Evolutionary conservation across 176 grass and related monocot genomes (phyloP).

Genomic region (Alopecurus myosuroides): DNA sequence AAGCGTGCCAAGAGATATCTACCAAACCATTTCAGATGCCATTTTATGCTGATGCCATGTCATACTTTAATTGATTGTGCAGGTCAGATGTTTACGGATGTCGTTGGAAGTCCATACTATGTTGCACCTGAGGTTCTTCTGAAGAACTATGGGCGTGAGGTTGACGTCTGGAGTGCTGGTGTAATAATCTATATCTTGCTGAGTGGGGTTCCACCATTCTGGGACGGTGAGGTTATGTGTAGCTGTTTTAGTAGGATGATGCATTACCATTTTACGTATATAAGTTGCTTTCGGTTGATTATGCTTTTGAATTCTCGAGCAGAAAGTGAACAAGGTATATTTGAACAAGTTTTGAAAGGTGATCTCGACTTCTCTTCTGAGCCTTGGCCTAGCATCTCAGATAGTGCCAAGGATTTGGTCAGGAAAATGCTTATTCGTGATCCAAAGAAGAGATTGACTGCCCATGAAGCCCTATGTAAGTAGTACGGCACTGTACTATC

Average conservation of each 20-base stretch:
- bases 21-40: not conserved
- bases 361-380: constrained; percentile 63
- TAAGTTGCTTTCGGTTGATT: not conserved
- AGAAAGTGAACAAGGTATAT: constrained; percentile 86
- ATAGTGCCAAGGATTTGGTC: constrained; percentile 78
- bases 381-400: constrained; percentile 77
- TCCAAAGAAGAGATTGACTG: constrained; percentile 69
- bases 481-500: constrained; percentile 7
- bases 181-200: constrained; percentile 79
- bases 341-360: constrained; percentile 85
- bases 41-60: not conserved
- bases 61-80: constrained; percentile 1
- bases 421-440: constrained; percentile 73
- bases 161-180: constrained; percentile 80
- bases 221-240: constrained; percentile 68
- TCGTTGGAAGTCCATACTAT: constrained; percentile 83
- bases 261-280: not conserved
- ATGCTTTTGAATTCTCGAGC: not conserved
- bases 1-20: not conserved
- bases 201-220: constrained; percentile 78
- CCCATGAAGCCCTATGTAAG: constrained; percentile 77
- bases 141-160: constrained; percentile 59
- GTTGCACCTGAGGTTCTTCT: constrained; percentile 74
- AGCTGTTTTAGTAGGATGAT: not conserved
- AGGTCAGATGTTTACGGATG: constrained; percentile 66